These are phyloP conservation scores for Leccinum variicolor DNA, from an alignment of 768 basidiomycete genomes.

Conservation along the genomic window DNA sequence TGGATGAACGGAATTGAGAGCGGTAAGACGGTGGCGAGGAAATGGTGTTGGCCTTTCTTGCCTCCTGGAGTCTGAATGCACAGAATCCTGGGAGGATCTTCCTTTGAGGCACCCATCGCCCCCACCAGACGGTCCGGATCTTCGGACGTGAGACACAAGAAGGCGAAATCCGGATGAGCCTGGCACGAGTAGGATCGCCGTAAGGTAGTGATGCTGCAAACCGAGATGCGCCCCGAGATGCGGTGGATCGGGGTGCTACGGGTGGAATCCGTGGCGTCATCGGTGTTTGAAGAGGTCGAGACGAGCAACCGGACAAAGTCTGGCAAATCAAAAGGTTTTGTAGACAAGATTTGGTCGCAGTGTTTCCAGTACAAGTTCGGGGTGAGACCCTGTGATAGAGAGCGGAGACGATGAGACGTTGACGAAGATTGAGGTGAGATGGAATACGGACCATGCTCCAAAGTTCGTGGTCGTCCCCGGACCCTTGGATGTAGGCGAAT, in stretches of 20 bases:
- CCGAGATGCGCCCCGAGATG: conserved; percentile 39
- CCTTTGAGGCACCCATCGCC: not conserved
- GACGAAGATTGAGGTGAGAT: not conserved
- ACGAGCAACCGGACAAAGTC: conserved; percentile 19
- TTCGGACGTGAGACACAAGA: conserved; percentile 14
- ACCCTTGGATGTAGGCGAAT: conserved; percentile 88
- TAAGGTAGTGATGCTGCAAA: conserved; percentile 36
- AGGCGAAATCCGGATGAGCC: conserved; percentile 5
- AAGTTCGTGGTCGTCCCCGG: conserved; percentile 91
- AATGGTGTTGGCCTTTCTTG: conserved; percentile 51
- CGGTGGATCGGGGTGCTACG: conserved; percentile 17
- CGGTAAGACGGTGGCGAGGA: conserved; percentile 50
- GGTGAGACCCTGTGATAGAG: conserved; percentile 59
- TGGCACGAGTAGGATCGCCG: conserved; percentile 1
- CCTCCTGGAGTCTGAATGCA: conserved; percentile 35
- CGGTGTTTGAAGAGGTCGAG: not conserved
- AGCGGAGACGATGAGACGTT: not conserved
- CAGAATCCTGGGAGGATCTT: conserved; percentile 8
- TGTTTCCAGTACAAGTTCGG: conserved; percentile 71
- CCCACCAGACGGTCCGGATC: not conserved
- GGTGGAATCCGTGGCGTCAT: not conserved
- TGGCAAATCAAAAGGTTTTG: conserved; percentile 48
- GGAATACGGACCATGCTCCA: conserved; percentile 66
- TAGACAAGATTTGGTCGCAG: conserved; percentile 43
- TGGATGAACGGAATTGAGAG: conserved; percentile 45